These are phyloP conservation scores for Sanghuangporus baumii DNA, from an alignment of 1,284 basidiomycete genomes.

Conservation along the genomic window DNA sequence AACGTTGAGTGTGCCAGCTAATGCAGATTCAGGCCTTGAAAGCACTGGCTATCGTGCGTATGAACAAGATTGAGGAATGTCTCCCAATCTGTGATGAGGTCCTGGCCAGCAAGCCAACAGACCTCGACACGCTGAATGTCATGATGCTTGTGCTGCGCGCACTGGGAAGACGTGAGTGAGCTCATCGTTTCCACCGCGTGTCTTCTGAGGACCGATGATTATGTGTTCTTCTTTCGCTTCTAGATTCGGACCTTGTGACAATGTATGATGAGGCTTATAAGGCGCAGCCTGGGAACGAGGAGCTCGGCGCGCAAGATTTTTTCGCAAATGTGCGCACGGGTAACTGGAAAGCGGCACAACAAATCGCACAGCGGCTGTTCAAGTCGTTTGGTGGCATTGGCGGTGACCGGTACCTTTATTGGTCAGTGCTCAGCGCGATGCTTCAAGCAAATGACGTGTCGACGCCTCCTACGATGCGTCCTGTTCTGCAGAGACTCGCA, in stretches of 20 bases:
- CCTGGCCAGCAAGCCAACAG: conserved; percentile 58
- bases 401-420: conserved; percentile 76
- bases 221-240: conserved; percentile 9
- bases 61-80: conserved; percentile 78
- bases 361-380: conserved; percentile 38
- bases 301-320: conserved; percentile 77
- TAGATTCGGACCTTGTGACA: conserved; percentile 68
- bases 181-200: background rate
- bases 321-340: conserved; percentile 71
- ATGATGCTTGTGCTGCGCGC: conserved; percentile 76
- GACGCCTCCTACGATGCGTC: conserved; percentile 55
- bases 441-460: conserved; percentile 70
- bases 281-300: conserved; percentile 72
- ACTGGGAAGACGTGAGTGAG: conserved; percentile 64
- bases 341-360: conserved; percentile 78
- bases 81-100: conserved; percentile 76
- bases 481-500: conserved; percentile 66
- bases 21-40: conserved; percentile 60
- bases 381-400: conserved; percentile 8
- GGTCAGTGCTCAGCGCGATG: conserved; percentile 74
- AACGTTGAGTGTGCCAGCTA: conserved; percentile 8
- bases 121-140: conserved; percentile 66
- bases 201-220: background rate
- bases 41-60: conserved; percentile 74
- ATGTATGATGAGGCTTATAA: conserved; percentile 82